phyloP scores from a whole-genome alignment of 768 basidiomycete species.

The Leccinum arenicola region DNA sequence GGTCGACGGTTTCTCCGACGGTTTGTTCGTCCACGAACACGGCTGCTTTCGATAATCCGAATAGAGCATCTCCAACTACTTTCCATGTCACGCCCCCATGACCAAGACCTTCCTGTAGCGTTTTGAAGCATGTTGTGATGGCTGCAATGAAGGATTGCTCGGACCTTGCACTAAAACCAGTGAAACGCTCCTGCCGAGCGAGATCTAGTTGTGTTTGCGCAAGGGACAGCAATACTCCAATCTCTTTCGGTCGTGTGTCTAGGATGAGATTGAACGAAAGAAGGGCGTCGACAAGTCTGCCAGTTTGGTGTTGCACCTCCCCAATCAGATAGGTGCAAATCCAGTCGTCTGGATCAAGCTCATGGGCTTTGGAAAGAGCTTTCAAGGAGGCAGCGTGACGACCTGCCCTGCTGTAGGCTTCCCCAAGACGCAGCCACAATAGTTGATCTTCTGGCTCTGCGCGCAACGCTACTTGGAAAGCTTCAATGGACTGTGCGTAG shows the following conservation, averaged over 20 bases:
- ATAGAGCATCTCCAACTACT: slow-evolving; percentile 69
- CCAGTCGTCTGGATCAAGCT: slow-evolving; percentile 80
- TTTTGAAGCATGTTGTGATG: slow-evolving; percentile 48
- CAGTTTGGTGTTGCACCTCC: slow-evolving; percentile 77
- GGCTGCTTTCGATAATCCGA: slow-evolving; percentile 55
- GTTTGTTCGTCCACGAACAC: slow-evolving; percentile 44
- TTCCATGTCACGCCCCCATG: slow-evolving; percentile 85
- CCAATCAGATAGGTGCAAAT: slow-evolving; percentile 79
- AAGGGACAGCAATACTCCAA: slow-evolving; percentile 69
- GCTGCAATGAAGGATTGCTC: slow-evolving; percentile 68
- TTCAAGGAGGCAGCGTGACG: slow-evolving; percentile 88
- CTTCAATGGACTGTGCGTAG: slow-evolving; percentile 73
- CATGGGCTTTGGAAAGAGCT: slow-evolving; percentile 71
- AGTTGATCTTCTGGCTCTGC: slow-evolving; percentile 72
- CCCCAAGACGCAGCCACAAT: slow-evolving; percentile 90
- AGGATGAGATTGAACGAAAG: slow-evolving; percentile 57
- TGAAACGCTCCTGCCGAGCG: slow-evolving; percentile 58
- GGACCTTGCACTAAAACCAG: slow-evolving; percentile 74
- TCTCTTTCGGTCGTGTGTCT: slow-evolving; percentile 54
- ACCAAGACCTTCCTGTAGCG: slow-evolving; percentile 52
- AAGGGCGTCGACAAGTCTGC: slow-evolving; percentile 75
- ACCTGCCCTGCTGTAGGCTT: slow-evolving; percentile 87
- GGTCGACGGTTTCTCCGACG: slow-evolving; percentile 35
- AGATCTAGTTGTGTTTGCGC: slow-evolving; percentile 70
- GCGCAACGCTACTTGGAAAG: slow-evolving; percentile 82